Conservation (phyloP, 495 filamentous ascomycete genomes). For the Aspergillus biplanus region DNA sequence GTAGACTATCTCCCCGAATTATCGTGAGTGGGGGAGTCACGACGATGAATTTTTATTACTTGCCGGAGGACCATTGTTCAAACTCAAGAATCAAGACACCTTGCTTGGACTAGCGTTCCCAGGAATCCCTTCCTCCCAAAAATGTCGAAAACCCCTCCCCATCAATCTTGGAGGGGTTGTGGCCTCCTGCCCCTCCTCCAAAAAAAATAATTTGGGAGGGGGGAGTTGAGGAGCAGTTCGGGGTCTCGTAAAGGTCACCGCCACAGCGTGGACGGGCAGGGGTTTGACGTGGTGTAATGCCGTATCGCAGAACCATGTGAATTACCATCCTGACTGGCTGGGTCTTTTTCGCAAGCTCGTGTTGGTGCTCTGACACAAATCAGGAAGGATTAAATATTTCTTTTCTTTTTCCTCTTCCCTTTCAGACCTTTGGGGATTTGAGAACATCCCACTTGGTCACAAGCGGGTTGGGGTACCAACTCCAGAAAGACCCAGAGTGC, state of each 20-base stretch:
- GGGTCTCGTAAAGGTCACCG: slow-evolving; percentile 8
- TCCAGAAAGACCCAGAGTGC: not conserved
- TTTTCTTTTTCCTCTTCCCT: not conserved
- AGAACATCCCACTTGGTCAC: not conserved
- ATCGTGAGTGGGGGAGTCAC: no score
- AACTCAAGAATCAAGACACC: no score
- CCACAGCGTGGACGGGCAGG: slow-evolving; percentile 20
- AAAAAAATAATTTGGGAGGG: not conserved
- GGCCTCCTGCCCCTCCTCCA: not conserved
- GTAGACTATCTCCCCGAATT: no score
- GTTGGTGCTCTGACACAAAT: not conserved
- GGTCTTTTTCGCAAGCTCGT: not conserved
- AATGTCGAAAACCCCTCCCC: no score
- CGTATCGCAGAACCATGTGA: slow-evolving; percentile 5
- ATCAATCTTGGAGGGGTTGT: not conserved
- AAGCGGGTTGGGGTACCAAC: not conserved
- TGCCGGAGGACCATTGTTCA: no score
- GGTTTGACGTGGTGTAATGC: slow-evolving; percentile 10
- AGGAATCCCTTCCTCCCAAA: no score
- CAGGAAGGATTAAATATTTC: not conserved
- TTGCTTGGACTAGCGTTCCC: no score
- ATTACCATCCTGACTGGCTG: slow-evolving; percentile 13
- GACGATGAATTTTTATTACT: no score
- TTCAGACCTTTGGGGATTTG: not conserved
- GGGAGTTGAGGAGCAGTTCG: not conserved